These are phyloP conservation scores for Neopestalotiopsis clavispora DNA, from an alignment of 2,329 filamentous ascomycete species.

Conservation along the genomic window DNA sequence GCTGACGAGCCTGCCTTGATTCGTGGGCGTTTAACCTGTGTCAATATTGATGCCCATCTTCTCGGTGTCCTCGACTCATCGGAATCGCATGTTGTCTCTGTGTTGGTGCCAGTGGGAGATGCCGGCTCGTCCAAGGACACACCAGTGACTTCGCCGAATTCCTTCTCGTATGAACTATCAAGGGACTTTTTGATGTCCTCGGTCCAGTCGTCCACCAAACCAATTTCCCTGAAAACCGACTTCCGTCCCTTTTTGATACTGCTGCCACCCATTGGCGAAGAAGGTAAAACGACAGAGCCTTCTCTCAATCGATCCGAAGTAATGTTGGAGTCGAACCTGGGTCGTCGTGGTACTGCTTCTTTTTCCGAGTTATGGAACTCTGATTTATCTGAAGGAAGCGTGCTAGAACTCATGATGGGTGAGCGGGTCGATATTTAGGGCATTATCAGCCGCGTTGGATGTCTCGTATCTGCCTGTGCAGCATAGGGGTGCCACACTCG, in stretches of 20 bases:
- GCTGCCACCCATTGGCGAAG: conserved; percentile 25
- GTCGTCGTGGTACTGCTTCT: conserved; percentile 36
- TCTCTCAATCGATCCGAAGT: conserved; percentile 59
- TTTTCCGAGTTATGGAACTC: conserved; percentile 21
- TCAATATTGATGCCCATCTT: conserved; percentile 50
- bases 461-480: background rate
- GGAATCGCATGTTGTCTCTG: conserved; percentile 20
- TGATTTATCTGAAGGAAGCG: conserved; percentile 24
- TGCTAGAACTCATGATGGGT: conserved; percentile 27
- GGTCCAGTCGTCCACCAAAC: conserved; percentile 40
- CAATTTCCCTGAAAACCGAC: conserved; percentile 59
- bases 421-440: conserved; percentile 10
- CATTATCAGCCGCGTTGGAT: conserved; percentile 3
- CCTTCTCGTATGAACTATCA: conserved; percentile 31
- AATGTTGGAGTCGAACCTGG: conserved; percentile 54
- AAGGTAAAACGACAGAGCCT: conserved; percentile 35
- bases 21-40: conserved; percentile 44
- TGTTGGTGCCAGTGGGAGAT: conserved; percentile 33
- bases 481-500: conserved; percentile 15
- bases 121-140: conserved; percentile 28
- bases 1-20: conserved; percentile 49
- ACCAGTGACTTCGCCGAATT: conserved; percentile 36
- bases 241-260: conserved; percentile 55
- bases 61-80: conserved; percentile 26
- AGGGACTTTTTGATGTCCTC: conserved; percentile 18